phyloP scores from a whole-genome alignment of 176 grass and related monocot species.

The Phyllostachys edulis region DNA sequence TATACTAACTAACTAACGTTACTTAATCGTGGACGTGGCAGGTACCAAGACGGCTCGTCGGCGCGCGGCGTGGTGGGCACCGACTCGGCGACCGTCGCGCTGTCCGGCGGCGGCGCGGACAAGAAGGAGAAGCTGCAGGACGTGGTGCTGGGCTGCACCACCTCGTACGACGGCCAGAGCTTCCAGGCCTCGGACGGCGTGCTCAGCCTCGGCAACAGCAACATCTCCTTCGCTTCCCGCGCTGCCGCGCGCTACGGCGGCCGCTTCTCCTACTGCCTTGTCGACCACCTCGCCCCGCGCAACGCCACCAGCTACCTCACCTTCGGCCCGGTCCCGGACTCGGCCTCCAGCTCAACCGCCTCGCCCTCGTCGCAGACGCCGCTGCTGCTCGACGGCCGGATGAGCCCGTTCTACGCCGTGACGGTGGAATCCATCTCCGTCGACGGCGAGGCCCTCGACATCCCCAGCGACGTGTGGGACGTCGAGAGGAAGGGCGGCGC shows the following conservation, averaged over 20 bases:
- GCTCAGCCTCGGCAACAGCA: constrained; percentile 83
- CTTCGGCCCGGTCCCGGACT: constrained; percentile 39
- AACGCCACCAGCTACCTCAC: constrained; percentile 83
- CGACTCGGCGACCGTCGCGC: constrained; percentile 69
- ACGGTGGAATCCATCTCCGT: constrained; percentile 46
- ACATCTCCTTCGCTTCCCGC: constrained; percentile 72
- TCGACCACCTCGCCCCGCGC: constrained; percentile 88
- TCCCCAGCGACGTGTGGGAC: constrained; percentile 69
- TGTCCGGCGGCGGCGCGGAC: constrained; percentile 28
- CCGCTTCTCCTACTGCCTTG: constrained; percentile 97
- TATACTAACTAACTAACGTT: neutral
- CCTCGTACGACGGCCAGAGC: constrained; percentile 49
- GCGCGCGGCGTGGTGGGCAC: constrained; percentile 61
- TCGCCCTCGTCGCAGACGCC: constrained; percentile 27
- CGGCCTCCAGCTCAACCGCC: neutral
- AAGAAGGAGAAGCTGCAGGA: constrained; percentile 57
- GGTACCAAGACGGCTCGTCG: constrained; percentile 71
- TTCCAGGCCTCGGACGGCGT: constrained; percentile 81
- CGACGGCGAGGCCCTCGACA: constrained; percentile 41
- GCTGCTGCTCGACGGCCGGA: constrained; percentile 53
- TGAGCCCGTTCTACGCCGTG: constrained; percentile 71
- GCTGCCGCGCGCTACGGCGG: constrained; percentile 73
- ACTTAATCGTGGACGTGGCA: constrained; percentile 26
- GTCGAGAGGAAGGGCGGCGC: constrained; percentile 48
- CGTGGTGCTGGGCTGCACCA: constrained; percentile 85